phyloP scores from a whole-genome alignment of 2,329 filamentous ascomycete species.

The Cryphonectria naterciae region DNA sequence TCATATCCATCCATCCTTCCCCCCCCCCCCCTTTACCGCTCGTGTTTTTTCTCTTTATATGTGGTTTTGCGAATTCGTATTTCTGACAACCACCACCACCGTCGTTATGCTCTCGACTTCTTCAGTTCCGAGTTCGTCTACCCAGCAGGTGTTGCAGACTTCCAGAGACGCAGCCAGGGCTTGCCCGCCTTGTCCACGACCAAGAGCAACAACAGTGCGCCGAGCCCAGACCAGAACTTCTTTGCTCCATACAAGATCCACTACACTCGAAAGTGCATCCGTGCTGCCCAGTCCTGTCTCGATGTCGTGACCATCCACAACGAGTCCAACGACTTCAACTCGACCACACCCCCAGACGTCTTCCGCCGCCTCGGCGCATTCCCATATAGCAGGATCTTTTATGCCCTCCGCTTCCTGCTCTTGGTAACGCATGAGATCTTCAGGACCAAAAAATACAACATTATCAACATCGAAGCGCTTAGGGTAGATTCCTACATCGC shows the following conservation, averaged over 20 bases:
- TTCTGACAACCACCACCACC: neutral
- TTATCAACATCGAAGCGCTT: conserved; percentile 20
- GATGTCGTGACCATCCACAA: conserved; percentile 11
- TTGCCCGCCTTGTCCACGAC: conserved; percentile 13
- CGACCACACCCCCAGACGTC: conserved; percentile 5
- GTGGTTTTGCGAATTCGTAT: neutral
- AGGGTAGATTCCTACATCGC: conserved; percentile 19
- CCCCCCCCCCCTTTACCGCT: no score
- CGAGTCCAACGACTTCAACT: conserved; percentile 8
- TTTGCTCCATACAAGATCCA: conserved; percentile 24
- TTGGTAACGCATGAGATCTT: conserved; percentile 23
- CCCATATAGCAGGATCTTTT: conserved; percentile 22
- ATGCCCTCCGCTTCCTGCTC: conserved; percentile 25
- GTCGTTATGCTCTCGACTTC: neutral
- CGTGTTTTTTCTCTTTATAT: no score
- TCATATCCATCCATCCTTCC: neutral
- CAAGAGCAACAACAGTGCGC: neutral
- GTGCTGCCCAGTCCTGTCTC: conserved; percentile 22
- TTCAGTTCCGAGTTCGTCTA: conserved; percentile 22
- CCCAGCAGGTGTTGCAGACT: conserved; percentile 22
- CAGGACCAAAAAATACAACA: conserved; percentile 17
- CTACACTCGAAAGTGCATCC: conserved; percentile 25
- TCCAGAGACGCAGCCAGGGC: conserved; percentile 17
- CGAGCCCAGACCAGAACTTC: conserved; percentile 23
- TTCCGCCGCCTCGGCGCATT: conserved; percentile 21